These are phyloP conservation scores for Orbilia oligospora DNA, from an alignment of 2,329 filamentous ascomycete species.

Conservation along the genomic window DNA sequence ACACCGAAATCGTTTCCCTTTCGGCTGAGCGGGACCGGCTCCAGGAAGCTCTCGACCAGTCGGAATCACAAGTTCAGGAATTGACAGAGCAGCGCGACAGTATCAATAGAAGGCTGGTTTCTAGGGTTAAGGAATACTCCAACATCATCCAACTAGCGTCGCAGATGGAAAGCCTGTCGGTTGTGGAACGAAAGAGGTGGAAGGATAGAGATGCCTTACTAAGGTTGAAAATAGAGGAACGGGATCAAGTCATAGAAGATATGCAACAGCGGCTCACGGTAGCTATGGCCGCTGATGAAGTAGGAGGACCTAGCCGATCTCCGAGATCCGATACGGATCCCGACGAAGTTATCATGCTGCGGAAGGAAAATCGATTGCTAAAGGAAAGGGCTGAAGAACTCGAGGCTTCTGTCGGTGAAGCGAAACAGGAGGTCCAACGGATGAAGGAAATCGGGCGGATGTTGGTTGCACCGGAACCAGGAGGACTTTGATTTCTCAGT, in stretches of 20 bases:
- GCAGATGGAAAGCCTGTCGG: constrained; percentile 54
- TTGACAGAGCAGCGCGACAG: constrained; percentile 51
- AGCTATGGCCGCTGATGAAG: constrained; percentile 29
- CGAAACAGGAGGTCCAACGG: constrained; percentile 47
- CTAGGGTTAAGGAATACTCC: constrained; percentile 53
- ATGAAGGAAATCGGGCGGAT: constrained; percentile 59
- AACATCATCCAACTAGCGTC: constrained; percentile 50
- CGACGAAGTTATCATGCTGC: constrained; percentile 28
- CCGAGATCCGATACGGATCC: constrained; percentile 28
- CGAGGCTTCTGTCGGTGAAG: constrained; percentile 36
- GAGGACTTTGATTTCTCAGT: constrained; percentile 35
- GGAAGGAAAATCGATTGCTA: constrained; percentile 50
- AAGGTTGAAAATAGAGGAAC: constrained; percentile 35
- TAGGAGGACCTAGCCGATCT: constrained; percentile 7
- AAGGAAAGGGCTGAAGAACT: constrained; percentile 39
- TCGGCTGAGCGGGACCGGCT: constrained; percentile 57
- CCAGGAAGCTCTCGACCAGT: constrained; percentile 56
- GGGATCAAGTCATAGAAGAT: constrained; percentile 45
- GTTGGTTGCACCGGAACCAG: constrained; percentile 36
- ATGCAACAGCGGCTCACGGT: constrained; percentile 47
- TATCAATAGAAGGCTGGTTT: constrained; percentile 45
- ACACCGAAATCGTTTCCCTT: constrained; percentile 52
- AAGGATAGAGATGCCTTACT: constrained; percentile 49
- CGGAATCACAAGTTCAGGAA: constrained; percentile 53
- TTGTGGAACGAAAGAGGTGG: constrained; percentile 44